phyloP scores from a whole-genome alignment of 768 basidiomycete species.

The Galerina sulciceps region DNA sequence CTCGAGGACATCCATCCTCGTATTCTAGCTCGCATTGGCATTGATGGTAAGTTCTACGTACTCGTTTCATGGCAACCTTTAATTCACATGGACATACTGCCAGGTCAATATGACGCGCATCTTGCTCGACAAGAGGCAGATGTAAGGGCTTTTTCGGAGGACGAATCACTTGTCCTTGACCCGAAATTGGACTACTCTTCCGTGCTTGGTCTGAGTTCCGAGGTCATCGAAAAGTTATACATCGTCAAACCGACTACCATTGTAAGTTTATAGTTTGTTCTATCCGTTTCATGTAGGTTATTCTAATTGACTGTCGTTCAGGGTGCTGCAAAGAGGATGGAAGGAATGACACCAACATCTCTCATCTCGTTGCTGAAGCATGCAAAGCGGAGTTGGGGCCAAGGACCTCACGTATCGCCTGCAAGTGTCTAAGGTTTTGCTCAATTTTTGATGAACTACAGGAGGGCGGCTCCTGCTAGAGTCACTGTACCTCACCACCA shows the following conservation, averaged over 20 bases:
- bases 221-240: conserved; percentile 70
- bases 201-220: conserved; percentile 74
- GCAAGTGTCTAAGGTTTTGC: background rate
- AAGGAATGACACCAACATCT: conserved; percentile 87
- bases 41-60: conserved; percentile 60
- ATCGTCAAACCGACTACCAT: conserved; percentile 70
- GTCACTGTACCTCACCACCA: no score
- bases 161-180: conserved; percentile 74
- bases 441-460: background rate
- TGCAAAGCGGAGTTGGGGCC: conserved; percentile 49
- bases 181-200: conserved; percentile 69
- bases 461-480: background rate
- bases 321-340: conserved; percentile 94
- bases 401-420: conserved; percentile 2
- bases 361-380: conserved; percentile 71
- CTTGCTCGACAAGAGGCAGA: conserved; percentile 78
- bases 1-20: conserved; percentile 53
- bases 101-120: conserved; percentile 67
- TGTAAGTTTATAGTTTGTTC: conserved; percentile 40
- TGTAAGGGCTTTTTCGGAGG: conserved; percentile 71
- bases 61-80: background rate
- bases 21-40: conserved; percentile 63
- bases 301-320: conserved; percentile 28
- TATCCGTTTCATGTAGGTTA: background rate
- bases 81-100: background rate